Conservation (phyloP, 352 stramenopile genomes). For the Phytopythium litorale region DNA sequence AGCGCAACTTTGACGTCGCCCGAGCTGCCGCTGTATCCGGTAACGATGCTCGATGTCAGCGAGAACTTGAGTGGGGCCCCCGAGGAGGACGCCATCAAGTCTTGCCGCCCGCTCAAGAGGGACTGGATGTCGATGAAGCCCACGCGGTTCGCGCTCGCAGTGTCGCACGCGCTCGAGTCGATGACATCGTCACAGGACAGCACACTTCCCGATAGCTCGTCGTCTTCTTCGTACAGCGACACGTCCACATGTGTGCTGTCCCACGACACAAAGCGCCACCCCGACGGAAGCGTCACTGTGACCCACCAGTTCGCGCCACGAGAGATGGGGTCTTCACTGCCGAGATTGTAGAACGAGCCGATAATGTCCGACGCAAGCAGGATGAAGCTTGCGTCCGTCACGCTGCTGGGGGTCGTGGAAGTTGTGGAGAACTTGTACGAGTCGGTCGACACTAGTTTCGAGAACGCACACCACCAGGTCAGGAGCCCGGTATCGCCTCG, state of each 20-base stretch:
- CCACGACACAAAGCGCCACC: constrained; percentile 73
- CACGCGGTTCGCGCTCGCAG: constrained; percentile 29
- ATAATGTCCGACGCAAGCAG: constrained; percentile 71
- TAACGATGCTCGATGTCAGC: constrained; percentile 60
- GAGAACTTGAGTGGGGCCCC: constrained; percentile 53
- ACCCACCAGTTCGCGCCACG: constrained; percentile 66
- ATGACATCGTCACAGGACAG: constrained; percentile 53
- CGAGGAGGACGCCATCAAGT: constrained; percentile 44
- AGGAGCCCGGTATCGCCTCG: not conserved
- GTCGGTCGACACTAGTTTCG: constrained; percentile 42
- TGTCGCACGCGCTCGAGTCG: constrained; percentile 35
- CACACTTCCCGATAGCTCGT: constrained; percentile 22
- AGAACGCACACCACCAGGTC: not conserved
- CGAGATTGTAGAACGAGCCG: constrained; percentile 67
- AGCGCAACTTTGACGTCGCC: constrained; percentile 47
- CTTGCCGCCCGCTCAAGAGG: constrained; percentile 41
- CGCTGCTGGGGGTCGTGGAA: constrained; percentile 54
- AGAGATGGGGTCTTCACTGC: constrained; percentile 40
- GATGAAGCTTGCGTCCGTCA: constrained; percentile 63
- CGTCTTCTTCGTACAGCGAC: constrained; percentile 28
- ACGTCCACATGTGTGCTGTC: constrained; percentile 48
- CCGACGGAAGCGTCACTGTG: constrained; percentile 51
- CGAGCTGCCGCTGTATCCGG: constrained; percentile 28
- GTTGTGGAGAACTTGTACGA: constrained; percentile 70
- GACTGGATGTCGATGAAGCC: constrained; percentile 69